Evolutionary conservation across 495 filamentous ascomycete species (phyloP), one percentile per base, ranked within the genome.

Genomic region (Penicillium manginii): DNA sequence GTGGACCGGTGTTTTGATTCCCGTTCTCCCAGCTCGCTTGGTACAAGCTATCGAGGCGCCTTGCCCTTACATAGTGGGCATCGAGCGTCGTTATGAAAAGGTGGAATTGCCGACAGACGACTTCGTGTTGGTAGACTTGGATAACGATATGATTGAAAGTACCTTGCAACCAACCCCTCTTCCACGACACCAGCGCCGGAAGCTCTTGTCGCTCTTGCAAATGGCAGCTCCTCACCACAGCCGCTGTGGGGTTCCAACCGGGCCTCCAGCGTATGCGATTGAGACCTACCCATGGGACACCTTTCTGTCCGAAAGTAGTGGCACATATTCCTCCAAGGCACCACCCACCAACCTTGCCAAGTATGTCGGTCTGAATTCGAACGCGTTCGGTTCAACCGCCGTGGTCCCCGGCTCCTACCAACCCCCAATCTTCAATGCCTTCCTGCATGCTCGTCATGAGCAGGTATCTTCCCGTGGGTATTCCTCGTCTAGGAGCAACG

Each of bases 41-140:
- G 79, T 98, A 15, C 91, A 93, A 54, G 92, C 91, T 8, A 80
- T 98, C 18, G 93, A 98, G 66, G 94, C 94, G 1, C 94, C 94
- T 17, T 98, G 94, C 60, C 94, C 94, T 0, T 98, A 97, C 66
- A 97, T 98, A 57, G 90, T 97, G 18, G 94, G 94, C 45, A 91
- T 98, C 39, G 94, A 98, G 72, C 83, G 91, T 52, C 85, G 94
- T 40, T 98, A 97, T 73, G 94, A 97, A 60, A 88, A 88, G 61
- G 85, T 96, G 50, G 90, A 96, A 57, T 82, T 97, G 33, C 94
- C 94, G 0, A 91, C 96, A n/a, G 94, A 98, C 64, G 94, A 98
- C 67, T 97, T 93, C 69, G 92, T 97, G 17, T 75, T 97, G 32
- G 92, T 97, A 40, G 94, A 98, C 72, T 80, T 98, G 39, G 94